Base-by-base conservation (phyloP, 352 stramenopile genomes). In the Phytophthora multivora region DNA sequence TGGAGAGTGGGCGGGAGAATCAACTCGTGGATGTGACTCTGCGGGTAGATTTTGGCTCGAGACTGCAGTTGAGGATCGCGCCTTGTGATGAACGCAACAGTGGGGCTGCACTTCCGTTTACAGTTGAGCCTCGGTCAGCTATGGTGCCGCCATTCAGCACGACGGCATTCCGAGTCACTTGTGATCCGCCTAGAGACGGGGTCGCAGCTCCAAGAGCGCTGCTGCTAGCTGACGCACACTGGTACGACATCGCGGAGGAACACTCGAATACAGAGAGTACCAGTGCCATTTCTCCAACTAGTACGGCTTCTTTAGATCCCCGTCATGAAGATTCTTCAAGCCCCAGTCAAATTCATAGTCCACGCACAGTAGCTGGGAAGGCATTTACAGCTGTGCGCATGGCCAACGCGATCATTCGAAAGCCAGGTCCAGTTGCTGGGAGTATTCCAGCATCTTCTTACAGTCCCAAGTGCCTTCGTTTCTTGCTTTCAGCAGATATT, bases 371-470 rank as follows among this genome's bases (percentile, higher is more conserved):
- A 36, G 78, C 81, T 7, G 86, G 86, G 16, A 94, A 92, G 47
- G 86, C 86, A 0, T 78, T 94, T 36, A 60, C 82, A 31, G 86
- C 79, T 11, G 86, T 94, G 11, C 81, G 86, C 2, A 58, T 84
- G 25, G 81, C 77, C 35, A 94, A 92, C 60, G 71, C 78, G 12
- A 55, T 89, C 10, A 26, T 56, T 49, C 75, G 77, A n/a, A 68
- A 67, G 10, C 36, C 19, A 30, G 33, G 47, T 25, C 35, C 18
- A 13, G 16, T n/a, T 39, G 50, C 31, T 23, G 30, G 12, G 23
- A 61, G 35, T 30, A 51, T 26, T 40, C 43, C 52, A 19, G 63
- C 59, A n/a, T 68, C 66, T 2, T 69, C 66, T 0, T 48, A 57
- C 40, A 81, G 55, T 21, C 15, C 71, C 4, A 86, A 85, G 46